Base-by-base conservation (phyloP, 495 filamentous ascomycete genomes). In the Antarctomyces pellizariae region DNA sequence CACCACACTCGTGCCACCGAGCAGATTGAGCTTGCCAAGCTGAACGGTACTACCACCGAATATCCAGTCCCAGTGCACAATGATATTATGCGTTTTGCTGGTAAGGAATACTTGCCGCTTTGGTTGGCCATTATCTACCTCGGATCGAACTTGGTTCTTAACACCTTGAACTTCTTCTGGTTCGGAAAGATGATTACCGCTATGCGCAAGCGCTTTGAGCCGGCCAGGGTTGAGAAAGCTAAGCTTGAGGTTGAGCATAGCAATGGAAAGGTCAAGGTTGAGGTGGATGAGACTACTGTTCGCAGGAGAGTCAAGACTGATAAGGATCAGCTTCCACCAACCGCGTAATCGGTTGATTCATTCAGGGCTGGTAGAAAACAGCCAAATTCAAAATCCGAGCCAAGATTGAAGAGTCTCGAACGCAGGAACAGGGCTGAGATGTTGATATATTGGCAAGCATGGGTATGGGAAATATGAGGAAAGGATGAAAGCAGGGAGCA, bases 171-270 rank as follows among this genome's bases (percentile, higher is more conserved):
- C 49, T 82, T 80, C 46, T 83, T 70, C 53, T 97, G 86, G 86
- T 95, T 91, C 48, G 68, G 69, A 32, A 86, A 84, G 60, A 97
- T 97, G 86, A 76, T 97, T 33, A 64, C 75, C 36, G 78, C 86
- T 13, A 71, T 97, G 9, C 53, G 71, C 34, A 89, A 86, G 57
- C 60, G 86, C 13, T 97, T 97, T 47, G 62, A 71, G n/a, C 59
- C 66, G n/a, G 49, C 60, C 19, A 47, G 52, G 38, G 44, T 47
- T 26, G 44, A 40, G 22, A 39, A 39, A 25, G 38, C 41, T 29
- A 46, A 45, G 26, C 38, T 37, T 7, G 36, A 15, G 4, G 41
- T 34, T 7, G 25, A 34, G 6, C 37, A 34, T 15, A 41, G 28
- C 7, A 38, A 46, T 28, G 31, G 47, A 22, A 36, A 20, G 7